phyloP scores from a whole-genome alignment of 2,329 filamentous ascomycete species.

The Trichoderma sp. region DNA sequence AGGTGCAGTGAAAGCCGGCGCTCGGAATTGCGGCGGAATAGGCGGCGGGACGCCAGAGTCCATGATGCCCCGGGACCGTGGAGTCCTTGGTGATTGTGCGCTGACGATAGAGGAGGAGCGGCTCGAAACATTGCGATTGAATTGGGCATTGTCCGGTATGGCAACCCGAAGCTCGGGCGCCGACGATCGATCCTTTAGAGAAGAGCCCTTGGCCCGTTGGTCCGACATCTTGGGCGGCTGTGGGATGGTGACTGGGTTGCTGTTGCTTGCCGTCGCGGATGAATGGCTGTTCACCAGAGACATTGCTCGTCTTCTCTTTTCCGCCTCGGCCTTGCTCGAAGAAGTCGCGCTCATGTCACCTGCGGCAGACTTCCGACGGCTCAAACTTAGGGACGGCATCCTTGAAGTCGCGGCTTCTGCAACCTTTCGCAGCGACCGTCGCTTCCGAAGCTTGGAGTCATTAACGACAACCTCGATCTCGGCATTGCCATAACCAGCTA shows the following conservation, averaged over 20 bases:
- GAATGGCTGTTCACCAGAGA: not conserved
- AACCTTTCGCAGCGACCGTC: slow-evolving; percentile 21
- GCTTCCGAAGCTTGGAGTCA: slow-evolving; percentile 13
- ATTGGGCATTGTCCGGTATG: slow-evolving; percentile 27
- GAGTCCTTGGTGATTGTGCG: slow-evolving; percentile 29
- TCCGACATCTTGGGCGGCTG: not conserved
- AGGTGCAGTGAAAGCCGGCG: not conserved
- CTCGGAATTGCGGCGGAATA: slow-evolving; percentile 25
- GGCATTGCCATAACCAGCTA: not conserved
- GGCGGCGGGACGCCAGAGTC: slow-evolving; percentile 26
- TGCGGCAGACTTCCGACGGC: slow-evolving; percentile 25
- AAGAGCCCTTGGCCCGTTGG: slow-evolving; percentile 11
- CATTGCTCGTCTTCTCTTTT: slow-evolving; percentile 12
- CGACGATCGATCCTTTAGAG: slow-evolving; percentile 31
- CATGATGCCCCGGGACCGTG: slow-evolving; percentile 21
- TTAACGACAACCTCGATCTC: not conserved
- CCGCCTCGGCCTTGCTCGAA: not conserved
- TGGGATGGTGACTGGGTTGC: not conserved
- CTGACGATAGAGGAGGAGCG: slow-evolving; percentile 29
- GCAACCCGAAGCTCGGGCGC: slow-evolving; percentile 35
- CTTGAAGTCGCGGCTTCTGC: slow-evolving; percentile 24
- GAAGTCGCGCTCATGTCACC: slow-evolving; percentile 2
- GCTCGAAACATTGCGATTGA: slow-evolving; percentile 30
- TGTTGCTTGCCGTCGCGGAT: not conserved
- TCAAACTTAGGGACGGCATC: slow-evolving; percentile 22